These are phyloP conservation scores for Golubevia pallescens DNA, from an alignment of 1,284 basidiomycete genomes.

Conservation along the genomic window DNA sequence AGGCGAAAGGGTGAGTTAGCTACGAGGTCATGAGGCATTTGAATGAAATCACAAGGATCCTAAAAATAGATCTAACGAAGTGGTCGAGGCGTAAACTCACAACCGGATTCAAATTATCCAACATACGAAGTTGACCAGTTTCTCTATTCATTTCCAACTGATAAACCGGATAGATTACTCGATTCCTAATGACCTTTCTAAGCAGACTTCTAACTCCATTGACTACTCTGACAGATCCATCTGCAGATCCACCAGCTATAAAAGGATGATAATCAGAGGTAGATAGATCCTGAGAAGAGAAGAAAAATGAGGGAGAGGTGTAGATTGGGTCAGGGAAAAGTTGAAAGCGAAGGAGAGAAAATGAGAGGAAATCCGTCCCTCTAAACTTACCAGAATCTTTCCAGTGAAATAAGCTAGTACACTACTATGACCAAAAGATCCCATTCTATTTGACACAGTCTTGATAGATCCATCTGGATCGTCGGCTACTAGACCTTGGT, in stretches of 20 bases:
- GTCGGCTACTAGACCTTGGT: neutral
- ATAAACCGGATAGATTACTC: neutral
- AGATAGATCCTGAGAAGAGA: neutral
- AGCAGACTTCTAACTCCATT: neutral
- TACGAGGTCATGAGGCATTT: neutral
- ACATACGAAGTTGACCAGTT: constrained; percentile 1
- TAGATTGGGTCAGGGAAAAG: neutral
- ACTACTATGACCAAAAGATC: neutral
- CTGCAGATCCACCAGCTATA: constrained; percentile 1
- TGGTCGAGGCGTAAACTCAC: neutral
- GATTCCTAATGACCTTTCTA: neutral
- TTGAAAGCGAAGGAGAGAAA: neutral
- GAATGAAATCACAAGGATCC: too few species aligned
- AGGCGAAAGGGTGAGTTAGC: neutral
- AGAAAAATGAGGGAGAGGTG: neutral
- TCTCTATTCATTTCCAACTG: constrained; percentile 8
- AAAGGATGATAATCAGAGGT: constrained; percentile 6
- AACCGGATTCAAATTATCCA: constrained; percentile 3
- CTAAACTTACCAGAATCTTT: neutral
- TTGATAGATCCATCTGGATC: neutral
- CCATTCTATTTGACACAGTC: neutral
- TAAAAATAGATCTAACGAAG: too few species aligned
- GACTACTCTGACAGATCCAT: constrained; percentile 7
- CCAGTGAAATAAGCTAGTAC: neutral
- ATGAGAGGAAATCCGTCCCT: neutral